These are phyloP conservation scores for Mycena alexandri DNA, from an alignment of 768 basidiomycete species.

Conservation along the genomic window DNA sequence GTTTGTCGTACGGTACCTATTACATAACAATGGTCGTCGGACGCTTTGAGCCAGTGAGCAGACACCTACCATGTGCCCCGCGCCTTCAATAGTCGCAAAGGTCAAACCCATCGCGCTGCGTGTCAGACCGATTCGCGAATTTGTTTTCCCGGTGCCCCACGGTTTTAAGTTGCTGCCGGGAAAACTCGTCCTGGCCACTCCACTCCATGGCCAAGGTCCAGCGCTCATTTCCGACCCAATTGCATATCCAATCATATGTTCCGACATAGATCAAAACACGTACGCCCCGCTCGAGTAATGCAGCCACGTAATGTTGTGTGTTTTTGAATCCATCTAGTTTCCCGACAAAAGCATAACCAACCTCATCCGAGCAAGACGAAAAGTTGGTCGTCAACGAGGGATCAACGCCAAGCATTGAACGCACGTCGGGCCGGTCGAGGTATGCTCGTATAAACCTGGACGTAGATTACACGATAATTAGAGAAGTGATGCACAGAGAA, in stretches of 20 bases:
- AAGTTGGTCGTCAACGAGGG: slow-evolving; percentile 50
- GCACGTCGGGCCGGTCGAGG: slow-evolving; percentile 63
- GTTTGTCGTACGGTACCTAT: slow-evolving; percentile 73
- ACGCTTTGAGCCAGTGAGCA: neutral
- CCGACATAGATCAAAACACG: slow-evolving; percentile 79
- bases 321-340: slow-evolving; percentile 59
- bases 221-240: slow-evolving; percentile 78
- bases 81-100: slow-evolving; percentile 53
- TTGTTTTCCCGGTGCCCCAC: slow-evolving; percentile 9
- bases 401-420: slow-evolving; percentile 62
- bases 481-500: neutral
- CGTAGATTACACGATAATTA: neutral
- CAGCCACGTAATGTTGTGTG: slow-evolving; percentile 69
- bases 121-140: slow-evolving; percentile 12
- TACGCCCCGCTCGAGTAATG: slow-evolving; percentile 80
- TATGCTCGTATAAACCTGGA: slow-evolving; percentile 59
- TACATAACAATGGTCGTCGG: neutral
- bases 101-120: slow-evolving; percentile 33
- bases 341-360: slow-evolving; percentile 61
- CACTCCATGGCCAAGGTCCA: slow-evolving; percentile 81
- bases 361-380: slow-evolving; percentile 53
- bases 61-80: slow-evolving; percentile 75
- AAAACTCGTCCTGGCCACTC: slow-evolving; percentile 68
- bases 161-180: slow-evolving; percentile 48
- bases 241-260: slow-evolving; percentile 80